phyloP scores from a whole-genome alignment of 495 filamentous ascomycete species.

The Corynascus novoguineensis region DNA sequence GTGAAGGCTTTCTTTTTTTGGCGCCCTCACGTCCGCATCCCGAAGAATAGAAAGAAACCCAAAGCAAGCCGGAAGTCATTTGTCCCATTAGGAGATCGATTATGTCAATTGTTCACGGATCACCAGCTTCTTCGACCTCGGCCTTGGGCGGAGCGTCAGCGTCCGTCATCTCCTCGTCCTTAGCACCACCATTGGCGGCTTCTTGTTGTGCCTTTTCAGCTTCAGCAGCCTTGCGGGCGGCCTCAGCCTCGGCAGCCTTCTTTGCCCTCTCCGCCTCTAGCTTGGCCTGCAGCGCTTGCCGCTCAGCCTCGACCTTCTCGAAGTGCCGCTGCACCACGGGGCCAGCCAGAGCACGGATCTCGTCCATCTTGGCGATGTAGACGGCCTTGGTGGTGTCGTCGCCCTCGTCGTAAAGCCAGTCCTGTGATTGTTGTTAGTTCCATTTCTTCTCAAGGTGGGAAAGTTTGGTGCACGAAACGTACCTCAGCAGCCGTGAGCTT shows the following conservation, averaged over 20 bases:
- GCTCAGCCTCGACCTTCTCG: conserved; percentile 88
- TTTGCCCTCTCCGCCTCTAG: conserved; percentile 82
- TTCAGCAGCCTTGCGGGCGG: conserved; percentile 45
- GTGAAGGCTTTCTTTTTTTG: conserved; percentile 8
- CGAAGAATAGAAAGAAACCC: conserved; percentile 6
- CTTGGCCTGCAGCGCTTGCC: conserved; percentile 65
- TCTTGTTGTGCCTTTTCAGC: conserved; percentile 37
- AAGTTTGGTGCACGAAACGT: conserved; percentile 31
- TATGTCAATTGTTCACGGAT: conserved; percentile 17
- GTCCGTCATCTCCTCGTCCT: conserved; percentile 56
- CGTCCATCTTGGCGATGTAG: conserved; percentile 91
- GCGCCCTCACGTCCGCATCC: conserved; percentile 7
- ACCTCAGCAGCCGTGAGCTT: conserved; percentile 84
- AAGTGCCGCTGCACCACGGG: conserved; percentile 92
- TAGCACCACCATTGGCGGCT: conserved; percentile 30
- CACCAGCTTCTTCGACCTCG: conserved; percentile 35
- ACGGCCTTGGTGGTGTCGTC: conserved; percentile 90
- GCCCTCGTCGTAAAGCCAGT: conserved; percentile 98
- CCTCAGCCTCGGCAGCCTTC: conserved; percentile 63
- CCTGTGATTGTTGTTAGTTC: conserved; percentile 46
- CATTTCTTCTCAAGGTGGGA: background rate
- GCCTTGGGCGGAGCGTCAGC: conserved; percentile 44
- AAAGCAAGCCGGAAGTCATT: background rate
- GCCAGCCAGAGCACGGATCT: conserved; percentile 84
- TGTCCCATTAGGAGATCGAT: background rate